These are phyloP conservation scores for Termitomyces sp. DNA, from an alignment of 768 basidiomycete species.

Conservation along the genomic window DNA sequence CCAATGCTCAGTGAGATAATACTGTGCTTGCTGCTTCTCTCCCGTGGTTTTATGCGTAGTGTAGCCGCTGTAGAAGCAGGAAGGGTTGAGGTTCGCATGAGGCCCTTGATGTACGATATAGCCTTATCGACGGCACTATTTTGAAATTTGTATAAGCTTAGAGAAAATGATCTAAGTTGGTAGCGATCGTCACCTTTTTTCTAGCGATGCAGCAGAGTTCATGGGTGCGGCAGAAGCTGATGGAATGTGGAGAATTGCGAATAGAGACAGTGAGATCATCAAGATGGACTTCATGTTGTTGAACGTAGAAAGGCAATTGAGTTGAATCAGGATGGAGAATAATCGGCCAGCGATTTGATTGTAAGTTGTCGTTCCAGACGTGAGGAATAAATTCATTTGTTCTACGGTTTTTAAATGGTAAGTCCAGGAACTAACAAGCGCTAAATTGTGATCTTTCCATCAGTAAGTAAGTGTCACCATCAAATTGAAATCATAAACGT, in stretches of 20 bases:
- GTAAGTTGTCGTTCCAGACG: background rate
- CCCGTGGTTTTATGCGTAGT: background rate
- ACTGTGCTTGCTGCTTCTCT: background rate
- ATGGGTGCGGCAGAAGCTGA: background rate
- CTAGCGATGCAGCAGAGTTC: background rate
- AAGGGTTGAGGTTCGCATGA: background rate
- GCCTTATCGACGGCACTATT: background rate
- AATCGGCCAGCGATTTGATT: background rate
- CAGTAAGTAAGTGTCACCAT: too few relatives aligned
- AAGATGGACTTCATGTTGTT: background rate
- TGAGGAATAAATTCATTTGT: background rate
- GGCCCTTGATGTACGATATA: background rate
- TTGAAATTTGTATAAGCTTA: background rate
- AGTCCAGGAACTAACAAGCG: background rate
- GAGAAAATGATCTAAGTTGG: background rate
- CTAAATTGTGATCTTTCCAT: too few relatives aligned
- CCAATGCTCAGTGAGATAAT: background rate
- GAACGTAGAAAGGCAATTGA: background rate
- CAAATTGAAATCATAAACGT: too few relatives aligned
- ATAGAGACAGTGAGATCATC: background rate
- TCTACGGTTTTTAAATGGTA: background rate
- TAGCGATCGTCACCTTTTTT: background rate
- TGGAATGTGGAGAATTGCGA: background rate
- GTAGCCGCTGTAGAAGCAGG: background rate
- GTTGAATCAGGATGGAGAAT: background rate